Base-by-base conservation (phyloP, 1,284 basidiomycete species). In the Cryptococcus hybrid region DNA sequence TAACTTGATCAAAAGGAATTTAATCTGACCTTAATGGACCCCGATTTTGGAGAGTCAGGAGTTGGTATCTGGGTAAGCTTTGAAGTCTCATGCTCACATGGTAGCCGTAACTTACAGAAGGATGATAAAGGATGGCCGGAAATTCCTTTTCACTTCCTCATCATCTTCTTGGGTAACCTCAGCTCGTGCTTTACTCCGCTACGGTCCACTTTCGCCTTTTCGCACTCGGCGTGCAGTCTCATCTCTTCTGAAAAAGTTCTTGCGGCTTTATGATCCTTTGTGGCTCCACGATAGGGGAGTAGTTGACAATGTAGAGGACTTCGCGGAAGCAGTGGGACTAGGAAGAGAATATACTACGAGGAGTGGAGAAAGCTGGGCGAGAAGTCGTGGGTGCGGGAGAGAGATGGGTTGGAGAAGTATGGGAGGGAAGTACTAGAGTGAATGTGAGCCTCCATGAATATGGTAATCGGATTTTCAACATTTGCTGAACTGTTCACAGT, bases 361-460 rank as follows among this genome's bases (percentile, higher is more conserved):
- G 52, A 85, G 84, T 12, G 84, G 84, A 0, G 73, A 80, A 2
- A 84, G 87, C 38, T 89, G 86, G 76, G 82, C 92, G 34, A 69
- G 67, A 78, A 36, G 80, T 84, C 18, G 67, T 75, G 24, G 85
- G 85, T 30, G 80, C 90, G 37, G 80, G 83, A 44, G 71, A 81
- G 52, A 79, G 79, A 52, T 93, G 86, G 76, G 82, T 85, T 5
- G 80, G 82, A 46, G 95, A 99, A 77, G 78, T 96, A 52, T 82
- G 94, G 50, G 90, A 92, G 60, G 88, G 86, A 2, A 85, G 87
- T 3, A 91, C 90, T 7, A 82, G 92, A 15, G 90, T 93, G 47
- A 98, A 97, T 75, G 89, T 97, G 72, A 94, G 95, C 0, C 76
- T 24, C 24, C 24, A 24, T 24, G 24, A 24, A 24, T 24, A 24